Conservation (phyloP, 192 early-diverging fungal genomes). For the Geranomyces michiganensis region DNA sequence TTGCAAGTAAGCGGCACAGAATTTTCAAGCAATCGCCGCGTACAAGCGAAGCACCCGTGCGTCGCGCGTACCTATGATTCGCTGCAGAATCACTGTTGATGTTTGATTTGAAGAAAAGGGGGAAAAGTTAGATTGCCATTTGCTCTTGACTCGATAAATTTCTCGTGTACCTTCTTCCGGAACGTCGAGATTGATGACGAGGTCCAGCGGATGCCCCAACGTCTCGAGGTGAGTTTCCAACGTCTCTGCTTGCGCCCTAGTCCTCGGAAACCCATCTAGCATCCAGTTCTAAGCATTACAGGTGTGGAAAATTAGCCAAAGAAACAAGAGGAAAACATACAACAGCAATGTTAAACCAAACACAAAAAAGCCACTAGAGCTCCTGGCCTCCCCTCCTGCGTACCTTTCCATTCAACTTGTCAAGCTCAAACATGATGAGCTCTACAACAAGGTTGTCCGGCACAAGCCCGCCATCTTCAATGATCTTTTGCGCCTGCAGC, state of each 20-base stretch:
- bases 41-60: slow-evolving; percentile 33
- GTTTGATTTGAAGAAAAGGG: slow-evolving; percentile 38
- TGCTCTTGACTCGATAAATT: not conserved
- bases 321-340: too few species aligned
- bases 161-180: slow-evolving; percentile 60
- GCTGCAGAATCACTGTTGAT: slow-evolving; percentile 83
- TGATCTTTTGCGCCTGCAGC: slow-evolving; percentile 45
- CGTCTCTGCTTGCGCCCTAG: slow-evolving; percentile 74
- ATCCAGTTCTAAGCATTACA: slow-evolving; percentile 69
- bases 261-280: slow-evolving; percentile 90
- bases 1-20: not conserved
- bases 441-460: slow-evolving; percentile 72
- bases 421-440: slow-evolving; percentile 67
- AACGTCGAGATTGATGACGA: slow-evolving; percentile 89
- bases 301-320: not conserved
- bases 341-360: too few species aligned
- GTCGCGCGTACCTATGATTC: slow-evolving; percentile 83
- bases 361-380: not conserved
- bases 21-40: not conserved
- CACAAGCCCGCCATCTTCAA: slow-evolving; percentile 61
- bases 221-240: slow-evolving; percentile 65
- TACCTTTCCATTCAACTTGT: slow-evolving; percentile 42
- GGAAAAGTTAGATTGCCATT: not conserved
- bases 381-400: not conserved
- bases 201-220: slow-evolving; percentile 68